A percentile compares a stretch with the other conserved stretches of the same genome.
phyloP scores from a whole-genome alignment of 768 basidiomycete species.

The Boletus pseudopeckii region DNA sequence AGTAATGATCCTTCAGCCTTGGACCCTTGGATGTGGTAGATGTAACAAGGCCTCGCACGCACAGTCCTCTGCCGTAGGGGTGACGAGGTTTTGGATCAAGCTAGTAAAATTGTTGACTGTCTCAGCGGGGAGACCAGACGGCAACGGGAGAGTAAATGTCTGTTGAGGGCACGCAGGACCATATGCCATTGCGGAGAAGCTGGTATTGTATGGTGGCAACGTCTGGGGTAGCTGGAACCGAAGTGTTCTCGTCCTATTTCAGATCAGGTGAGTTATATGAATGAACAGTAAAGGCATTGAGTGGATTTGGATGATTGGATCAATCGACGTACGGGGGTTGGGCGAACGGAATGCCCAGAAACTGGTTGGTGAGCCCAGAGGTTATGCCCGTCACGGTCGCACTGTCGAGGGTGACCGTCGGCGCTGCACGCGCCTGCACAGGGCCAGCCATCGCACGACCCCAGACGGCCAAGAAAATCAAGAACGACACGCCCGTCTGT shows the following conservation, averaged over 20 bases:
- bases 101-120: slow-evolving; percentile 23
- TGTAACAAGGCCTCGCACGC: slow-evolving; percentile 11
- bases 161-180: slow-evolving; percentile 15
- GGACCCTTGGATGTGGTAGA: not conserved
- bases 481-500: not conserved
- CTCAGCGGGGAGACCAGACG: slow-evolving; percentile 15
- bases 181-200: slow-evolving; percentile 1
- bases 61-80: slow-evolving; percentile 46
- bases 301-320: not conserved
- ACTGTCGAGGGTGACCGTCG: slow-evolving; percentile 26
- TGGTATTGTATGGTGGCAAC: slow-evolving; percentile 4
- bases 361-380: slow-evolving; percentile 26
- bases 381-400: slow-evolving; percentile 28
- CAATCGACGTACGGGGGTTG: slow-evolving; percentile 33
- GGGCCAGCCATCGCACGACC: not conserved
- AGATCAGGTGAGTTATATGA: not conserved
- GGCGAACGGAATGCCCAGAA: slow-evolving; percentile 42
- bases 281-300: not conserved
- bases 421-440: slow-evolving; percentile 4
- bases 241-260: slow-evolving; percentile 29
- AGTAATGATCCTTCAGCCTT: not conserved
- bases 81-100: slow-evolving; percentile 27
- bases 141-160: not conserved
- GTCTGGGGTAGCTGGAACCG: slow-evolving; percentile 31
- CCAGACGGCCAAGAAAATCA: not conserved